Evolutionary conservation across 768 basidiomycete genomes (phyloP), one percentile per base, ranked within the genome.

Genomic region (Podaxis mareebaensis): DNA sequence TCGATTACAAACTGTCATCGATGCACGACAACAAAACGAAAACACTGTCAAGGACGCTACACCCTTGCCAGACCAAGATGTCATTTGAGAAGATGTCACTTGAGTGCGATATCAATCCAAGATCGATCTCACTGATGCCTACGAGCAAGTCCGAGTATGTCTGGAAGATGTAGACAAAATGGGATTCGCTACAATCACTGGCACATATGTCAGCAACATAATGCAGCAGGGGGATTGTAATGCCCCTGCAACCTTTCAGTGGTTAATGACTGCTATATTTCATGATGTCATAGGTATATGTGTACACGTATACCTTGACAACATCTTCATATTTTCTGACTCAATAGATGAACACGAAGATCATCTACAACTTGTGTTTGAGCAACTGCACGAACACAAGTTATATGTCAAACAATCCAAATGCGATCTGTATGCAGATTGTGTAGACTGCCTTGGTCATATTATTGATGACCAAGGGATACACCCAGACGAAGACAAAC

Each of bases 181-280:
- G 22, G 22, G 22, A 22, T 22, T 22, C 22, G 22, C 22, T 22
- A 22, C 22, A 22, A 22, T 22, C 22, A 22, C 22, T 22, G 22
- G 22, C 22, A 22, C 22, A 22, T 22, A 22, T 24, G 24, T 24
- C 24, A 24, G 24, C 24, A 24, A 24, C 24, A 76, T 78, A 1
- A 76, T 80, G 74, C 83, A 79, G 60, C 76, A 78, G 48, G 80
- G 80, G 0, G 76, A 84, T 57, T 79, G 78, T 52, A 83, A 84
- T 64, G 76, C 77, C 0, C 80, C 78, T 0, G 70, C 78, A 0
- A 85, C 81, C 0, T 85, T 81, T 58, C 83, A 85, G 58, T 42
- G 73, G 0, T 64, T 84, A 0, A 81, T 83, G 76, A 81, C 72
- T 0, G 30, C 62, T 2, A 72, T 82, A n/a, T 80, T 84, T 52